phyloP scores from a whole-genome alignment of 805 yeast species.

The Cyberlindnera veronae region DNA sequence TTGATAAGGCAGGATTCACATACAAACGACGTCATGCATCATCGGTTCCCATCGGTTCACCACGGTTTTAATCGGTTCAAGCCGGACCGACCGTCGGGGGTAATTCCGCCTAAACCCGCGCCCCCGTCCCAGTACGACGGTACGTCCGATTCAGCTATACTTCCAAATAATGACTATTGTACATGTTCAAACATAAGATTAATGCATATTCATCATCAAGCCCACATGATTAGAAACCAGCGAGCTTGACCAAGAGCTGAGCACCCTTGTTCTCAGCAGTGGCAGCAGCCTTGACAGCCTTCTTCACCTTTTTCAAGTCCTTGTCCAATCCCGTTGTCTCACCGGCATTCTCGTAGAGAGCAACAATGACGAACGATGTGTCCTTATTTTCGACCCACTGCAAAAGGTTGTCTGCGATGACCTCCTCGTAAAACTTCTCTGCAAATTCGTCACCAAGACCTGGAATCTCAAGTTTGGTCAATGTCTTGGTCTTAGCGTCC shows the following conservation, averaged over 20 bases:
- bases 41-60: too few relatives aligned
- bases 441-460: slow-evolving; percentile 63
- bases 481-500: slow-evolving; percentile 58
- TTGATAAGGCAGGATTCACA: too few relatives aligned
- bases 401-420: slow-evolving; percentile 45
- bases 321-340: slow-evolving; percentile 47
- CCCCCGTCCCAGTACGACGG: too few relatives aligned
- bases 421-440: slow-evolving; percentile 44
- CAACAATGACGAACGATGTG: slow-evolving; percentile 79
- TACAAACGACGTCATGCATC: too few relatives aligned
- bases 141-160: neutral
- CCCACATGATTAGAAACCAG: slow-evolving; percentile 22
- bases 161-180: neutral
- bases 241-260: slow-evolving; percentile 42
- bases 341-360: slow-evolving; percentile 66
- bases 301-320: slow-evolving; percentile 49
- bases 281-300: slow-evolving; percentile 38
- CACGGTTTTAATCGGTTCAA: too few relatives aligned
- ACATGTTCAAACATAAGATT: neutral
- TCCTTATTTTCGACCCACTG: slow-evolving; percentile 67
- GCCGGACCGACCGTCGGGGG: too few relatives aligned
- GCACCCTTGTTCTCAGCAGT: slow-evolving; percentile 62
- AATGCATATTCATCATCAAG: neutral
- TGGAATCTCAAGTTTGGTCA: slow-evolving; percentile 41
- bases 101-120: too few relatives aligned